phyloP scores from a whole-genome alignment of 139 green algal genomes.

The Chlamydomonas applanata region DNA sequence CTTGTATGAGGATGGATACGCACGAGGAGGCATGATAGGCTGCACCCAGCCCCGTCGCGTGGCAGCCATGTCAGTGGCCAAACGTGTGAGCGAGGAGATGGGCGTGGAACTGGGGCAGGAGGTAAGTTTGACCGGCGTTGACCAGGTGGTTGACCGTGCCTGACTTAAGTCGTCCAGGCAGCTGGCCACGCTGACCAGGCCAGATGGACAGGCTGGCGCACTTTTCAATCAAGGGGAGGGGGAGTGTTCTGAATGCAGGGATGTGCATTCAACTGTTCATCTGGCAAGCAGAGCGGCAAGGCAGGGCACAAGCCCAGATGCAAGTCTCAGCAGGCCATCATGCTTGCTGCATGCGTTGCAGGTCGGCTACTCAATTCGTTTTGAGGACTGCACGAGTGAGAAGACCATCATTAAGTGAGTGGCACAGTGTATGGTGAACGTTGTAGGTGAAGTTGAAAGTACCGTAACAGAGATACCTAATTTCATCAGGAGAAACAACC shows the following conservation, averaged over 20 bases:
- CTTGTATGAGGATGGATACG: conserved; percentile 91
- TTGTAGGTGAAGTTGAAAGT: no score
- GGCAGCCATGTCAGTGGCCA: conserved; percentile 95
- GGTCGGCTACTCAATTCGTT: conserved; percentile 96
- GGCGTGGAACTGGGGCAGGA: conserved; percentile 72
- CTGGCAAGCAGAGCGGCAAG: no score
- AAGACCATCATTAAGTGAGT: conserved; percentile 78
- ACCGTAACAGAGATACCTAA: no score
- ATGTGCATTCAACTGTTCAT: no score
- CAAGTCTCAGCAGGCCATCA: no score
- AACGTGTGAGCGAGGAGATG: conserved; percentile 93
- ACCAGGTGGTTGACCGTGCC: not conserved
- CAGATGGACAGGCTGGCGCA: not conserved
- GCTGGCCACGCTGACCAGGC: not conserved
- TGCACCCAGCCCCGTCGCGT: conserved; percentile 95
- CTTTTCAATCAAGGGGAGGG: not conserved
- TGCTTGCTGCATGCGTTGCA: conserved; percentile 25
- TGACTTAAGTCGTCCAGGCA: not conserved
- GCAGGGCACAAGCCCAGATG: no score
- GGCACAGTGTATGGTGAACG: not conserved
- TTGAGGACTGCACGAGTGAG: conserved; percentile 92
- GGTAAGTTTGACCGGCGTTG: conserved; percentile 41
- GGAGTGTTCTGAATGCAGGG: no score
- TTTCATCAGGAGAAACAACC: no score
- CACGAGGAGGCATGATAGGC: conserved; percentile 75